These are phyloP conservation scores for Nevesoporus exiguus DNA, from an alignment of 768 basidiomycete genomes.

Conservation along the genomic window DNA sequence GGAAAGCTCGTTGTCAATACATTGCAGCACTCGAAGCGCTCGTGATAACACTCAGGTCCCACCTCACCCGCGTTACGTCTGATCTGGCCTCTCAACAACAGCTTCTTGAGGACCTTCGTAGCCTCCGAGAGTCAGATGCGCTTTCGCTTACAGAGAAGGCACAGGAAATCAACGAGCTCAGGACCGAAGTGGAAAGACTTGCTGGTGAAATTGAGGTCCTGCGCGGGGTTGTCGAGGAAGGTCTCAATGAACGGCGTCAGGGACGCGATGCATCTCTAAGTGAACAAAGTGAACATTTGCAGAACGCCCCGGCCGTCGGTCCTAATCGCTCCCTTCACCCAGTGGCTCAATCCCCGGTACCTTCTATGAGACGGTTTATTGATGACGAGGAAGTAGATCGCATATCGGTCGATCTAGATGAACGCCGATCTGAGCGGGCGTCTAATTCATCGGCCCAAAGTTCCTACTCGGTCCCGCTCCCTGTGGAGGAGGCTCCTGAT, in stretches of 20 bases:
- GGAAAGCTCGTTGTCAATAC: constrained; percentile 7
- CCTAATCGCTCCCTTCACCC: not conserved
- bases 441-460: constrained; percentile 27
- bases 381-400: constrained; percentile 57
- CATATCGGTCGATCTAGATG: constrained; percentile 64
- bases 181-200: constrained; percentile 75
- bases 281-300: constrained; percentile 3
- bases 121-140: constrained; percentile 60
- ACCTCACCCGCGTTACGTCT: constrained; percentile 72
- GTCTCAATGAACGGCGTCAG: constrained; percentile 67
- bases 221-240: constrained; percentile 84
- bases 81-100: constrained; percentile 78
- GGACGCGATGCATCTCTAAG: constrained; percentile 41
- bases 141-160: constrained; percentile 55
- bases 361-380: constrained; percentile 39
- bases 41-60: constrained; percentile 65
- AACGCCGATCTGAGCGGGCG: constrained; percentile 54
- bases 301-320: not conserved
- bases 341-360: constrained; percentile 1
- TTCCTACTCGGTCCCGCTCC: constrained; percentile 6
- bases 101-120: constrained; percentile 62
- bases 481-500: not conserved
- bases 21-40: constrained; percentile 74
- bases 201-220: constrained; percentile 84
- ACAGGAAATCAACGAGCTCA: constrained; percentile 63